A percentile compares a stretch with the other conserved stretches of the same genome.
Evolutionary conservation across 1,139 yeast genomes (phyloP).

Genomic region (Nematodospora anomalae): DNA sequence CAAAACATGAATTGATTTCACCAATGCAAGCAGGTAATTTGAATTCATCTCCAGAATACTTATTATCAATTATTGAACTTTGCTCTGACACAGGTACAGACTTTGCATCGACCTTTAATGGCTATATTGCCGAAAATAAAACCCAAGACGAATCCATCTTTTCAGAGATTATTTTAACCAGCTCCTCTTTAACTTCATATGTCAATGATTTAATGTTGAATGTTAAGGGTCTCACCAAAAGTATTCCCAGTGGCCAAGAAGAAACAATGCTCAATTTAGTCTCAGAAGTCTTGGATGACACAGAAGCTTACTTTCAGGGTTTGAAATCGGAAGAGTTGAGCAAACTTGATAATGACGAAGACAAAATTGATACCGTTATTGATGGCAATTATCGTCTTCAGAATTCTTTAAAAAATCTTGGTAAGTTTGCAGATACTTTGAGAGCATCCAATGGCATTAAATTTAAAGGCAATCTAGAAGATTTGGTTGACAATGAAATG

Average conservation of each 20-base stretch:
- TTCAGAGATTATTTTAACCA: conserved; percentile 58
- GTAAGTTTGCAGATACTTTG: conserved; percentile 56
- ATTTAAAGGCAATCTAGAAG: conserved; percentile 60
- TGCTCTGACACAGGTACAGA: conserved; percentile 75
- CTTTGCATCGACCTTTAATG: conserved; percentile 77
- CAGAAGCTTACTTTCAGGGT: conserved; percentile 62
- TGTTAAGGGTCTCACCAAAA: conserved; percentile 66
- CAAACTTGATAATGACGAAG: conserved; percentile 55
- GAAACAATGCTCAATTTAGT: conserved; percentile 52
- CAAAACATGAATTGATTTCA: conserved; percentile 64
- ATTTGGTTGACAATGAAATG: conserved; percentile 72
- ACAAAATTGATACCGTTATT: conserved; percentile 74
- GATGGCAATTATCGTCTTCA: conserved; percentile 76
- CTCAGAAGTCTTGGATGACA: conserved; percentile 57
- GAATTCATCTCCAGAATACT: conserved; percentile 71
- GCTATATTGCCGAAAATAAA: conserved; percentile 75
- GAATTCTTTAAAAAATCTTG: conserved; percentile 61
- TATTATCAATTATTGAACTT: conserved; percentile 69
- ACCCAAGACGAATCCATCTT: conserved; percentile 64
- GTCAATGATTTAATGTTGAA: conserved; percentile 67
- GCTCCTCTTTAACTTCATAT: conserved; percentile 66
- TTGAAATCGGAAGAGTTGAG: conserved; percentile 55
- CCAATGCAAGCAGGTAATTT: conserved; percentile 85
- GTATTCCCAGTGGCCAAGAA: conserved; percentile 53
- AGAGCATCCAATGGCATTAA: conserved; percentile 43